Percentiles rank a stretch among this genome's conserved stretches.
These are phyloP conservation scores for Neurospora tetrasperma DNA, from an alignment of 495 filamentous ascomycete species.

Conservation along the genomic window DNA sequence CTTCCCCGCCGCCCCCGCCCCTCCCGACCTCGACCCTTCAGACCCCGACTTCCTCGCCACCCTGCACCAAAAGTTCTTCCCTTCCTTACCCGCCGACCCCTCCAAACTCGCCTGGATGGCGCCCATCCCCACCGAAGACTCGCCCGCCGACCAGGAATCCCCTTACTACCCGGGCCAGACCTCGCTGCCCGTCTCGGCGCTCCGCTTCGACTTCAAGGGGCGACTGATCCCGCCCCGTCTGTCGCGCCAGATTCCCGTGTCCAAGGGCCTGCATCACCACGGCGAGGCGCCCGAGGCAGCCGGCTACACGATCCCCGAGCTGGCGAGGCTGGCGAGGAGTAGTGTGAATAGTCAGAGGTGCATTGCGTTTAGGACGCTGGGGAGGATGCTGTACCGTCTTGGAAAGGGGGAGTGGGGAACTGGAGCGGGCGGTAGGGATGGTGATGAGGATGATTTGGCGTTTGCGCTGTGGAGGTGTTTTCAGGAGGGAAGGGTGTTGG, in stretches of 20 bases:
- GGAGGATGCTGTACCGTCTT: constrained; percentile 72
- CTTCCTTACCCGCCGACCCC: constrained; percentile 71
- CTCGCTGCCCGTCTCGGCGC: constrained; percentile 58
- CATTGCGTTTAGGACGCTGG: constrained; percentile 82
- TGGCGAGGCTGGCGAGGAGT: constrained; percentile 72
- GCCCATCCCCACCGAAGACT: constrained; percentile 48
- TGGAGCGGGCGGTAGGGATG: constrained; percentile 41
- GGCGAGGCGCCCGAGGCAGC: constrained; percentile 86
- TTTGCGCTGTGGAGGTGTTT: constrained; percentile 65
- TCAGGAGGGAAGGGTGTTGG: constrained; percentile 65
- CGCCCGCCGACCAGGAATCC: constrained; percentile 49
- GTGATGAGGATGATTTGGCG: constrained; percentile 39
- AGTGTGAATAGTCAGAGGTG: constrained; percentile 79
- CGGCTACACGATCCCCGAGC: constrained; percentile 85
- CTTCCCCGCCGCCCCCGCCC: constrained; percentile 27
- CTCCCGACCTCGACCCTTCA: constrained; percentile 68
- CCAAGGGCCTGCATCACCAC: constrained; percentile 84
- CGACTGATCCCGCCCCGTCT: constrained; percentile 63
- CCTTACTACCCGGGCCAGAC: constrained; percentile 69
- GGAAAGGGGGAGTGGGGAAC: constrained; percentile 70
- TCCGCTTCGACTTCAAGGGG: constrained; percentile 86
- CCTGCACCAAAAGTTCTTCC: constrained; percentile 89
- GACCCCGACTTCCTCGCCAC: constrained; percentile 72
- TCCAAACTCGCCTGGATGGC: constrained; percentile 84
- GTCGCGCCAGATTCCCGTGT: constrained; percentile 59